Base-by-base conservation (phyloP, 2,329 filamentous ascomycete species). In the Phialemoniopsis sp. region DNA sequence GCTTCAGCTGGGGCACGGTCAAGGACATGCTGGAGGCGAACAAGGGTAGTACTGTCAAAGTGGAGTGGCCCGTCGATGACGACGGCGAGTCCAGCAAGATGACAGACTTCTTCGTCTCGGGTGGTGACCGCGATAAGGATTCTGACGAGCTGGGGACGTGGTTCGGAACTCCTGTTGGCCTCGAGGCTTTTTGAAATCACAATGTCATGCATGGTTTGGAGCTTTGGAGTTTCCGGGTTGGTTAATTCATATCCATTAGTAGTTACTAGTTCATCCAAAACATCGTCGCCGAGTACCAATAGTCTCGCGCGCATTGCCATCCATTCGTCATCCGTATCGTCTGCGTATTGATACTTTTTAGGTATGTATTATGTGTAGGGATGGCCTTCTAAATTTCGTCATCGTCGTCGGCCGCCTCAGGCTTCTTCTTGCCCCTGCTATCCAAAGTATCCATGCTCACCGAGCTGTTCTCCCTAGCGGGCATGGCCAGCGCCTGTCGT, bases 1-100 rank as follows among this genome's bases (percentile, higher is more conserved):
- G 93, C 5, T 97, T 96, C 56, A 95, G 89, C 56, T 98, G 93
- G 93, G 87, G 86, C 0, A 97, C 93, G 1, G 87, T 87, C 3
- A 96, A 94, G 66, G 90, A 97, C 55, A 78, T 97, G 80, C 67
- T 98, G 4, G 90, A 96, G 49, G 67, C 71, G n/a, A 89, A 86
- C 57, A 90, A 87, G 59, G 74, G 69, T 8, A 70, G 69, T 17
- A 79, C 77, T 4, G 73, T 85, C 38, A 83, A 76, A 56, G 85
- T 95, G 1, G 89, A 95, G 34, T 97, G 91, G 91, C 88, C 89
- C 0, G 72, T 67, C 12, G 80, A 83, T 5, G 84, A 89, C 15
- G 83, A 88, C 28, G 78, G 76, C 4, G 80, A 84, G 39, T 77
- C 79, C 18, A 77, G 71, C 46, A 79, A 80, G 40, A 59, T 96